phyloP scores from a whole-genome alignment of 1,284 basidiomycete genomes.

The Psilocybe mexicana region DNA sequence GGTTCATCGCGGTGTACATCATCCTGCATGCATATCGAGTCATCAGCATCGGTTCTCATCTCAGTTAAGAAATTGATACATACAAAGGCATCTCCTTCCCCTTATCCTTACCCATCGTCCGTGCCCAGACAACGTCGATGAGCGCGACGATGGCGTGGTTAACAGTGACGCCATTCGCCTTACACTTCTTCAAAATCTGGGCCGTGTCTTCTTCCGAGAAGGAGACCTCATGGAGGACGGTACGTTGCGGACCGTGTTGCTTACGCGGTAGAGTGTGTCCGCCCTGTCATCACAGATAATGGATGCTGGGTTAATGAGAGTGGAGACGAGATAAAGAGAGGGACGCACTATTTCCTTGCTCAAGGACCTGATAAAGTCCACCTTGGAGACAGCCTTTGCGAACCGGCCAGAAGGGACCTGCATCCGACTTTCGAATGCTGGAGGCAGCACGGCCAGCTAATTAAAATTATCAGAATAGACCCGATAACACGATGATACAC shows the following conservation, averaged over 20 bases:
- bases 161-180: slow-evolving; percentile 48
- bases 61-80: slow-evolving; percentile 12
- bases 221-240: slow-evolving; percentile 37
- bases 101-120: slow-evolving; percentile 24
- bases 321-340: not conserved
- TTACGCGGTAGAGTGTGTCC: slow-evolving; percentile 41
- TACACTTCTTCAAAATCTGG: slow-evolving; percentile 39
- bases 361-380: slow-evolving; percentile 36
- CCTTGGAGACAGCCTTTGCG: slow-evolving; percentile 32
- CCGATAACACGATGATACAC: not conserved
- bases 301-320: no score
- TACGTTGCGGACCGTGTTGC: slow-evolving; percentile 32
- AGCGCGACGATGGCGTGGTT: slow-evolving; percentile 49
- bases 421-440: slow-evolving; percentile 28
- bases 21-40: slow-evolving; percentile 32
- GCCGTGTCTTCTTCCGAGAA: slow-evolving; percentile 36
- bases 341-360: slow-evolving; percentile 35
- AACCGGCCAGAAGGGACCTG: slow-evolving; percentile 21
- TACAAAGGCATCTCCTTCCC: slow-evolving; percentile 38
- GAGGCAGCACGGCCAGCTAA: slow-evolving; percentile 31
- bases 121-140: slow-evolving; percentile 46
- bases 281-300: slow-evolving; percentile 27
- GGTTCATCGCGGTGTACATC: slow-evolving; percentile 53
- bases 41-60: not conserved
- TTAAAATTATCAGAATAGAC: not conserved